Evolutionary conservation across 768 basidiomycete genomes (phyloP), one percentile per base, ranked within the genome.

Genomic region (Coprinopsis strossmayeri): DNA sequence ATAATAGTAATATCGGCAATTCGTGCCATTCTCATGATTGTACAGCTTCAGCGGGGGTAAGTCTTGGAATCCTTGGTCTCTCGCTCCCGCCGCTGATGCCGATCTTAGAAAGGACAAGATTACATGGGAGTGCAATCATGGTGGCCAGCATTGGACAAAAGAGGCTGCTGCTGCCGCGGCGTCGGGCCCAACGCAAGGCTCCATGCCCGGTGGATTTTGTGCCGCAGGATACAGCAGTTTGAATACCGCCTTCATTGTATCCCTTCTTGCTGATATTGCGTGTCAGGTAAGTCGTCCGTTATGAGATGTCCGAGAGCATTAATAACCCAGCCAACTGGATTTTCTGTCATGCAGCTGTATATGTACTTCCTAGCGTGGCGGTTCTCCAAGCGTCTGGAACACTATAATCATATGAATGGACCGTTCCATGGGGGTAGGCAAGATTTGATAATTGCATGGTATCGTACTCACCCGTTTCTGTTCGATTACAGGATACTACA

Each of bases 301-400:
- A 21, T 24, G 53, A 45, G 10, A 3, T 27, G 50, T 44, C 35
- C 47, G 21, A 40, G 60, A 58, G 32, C 49, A 52, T 25, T 25
- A 10, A 23, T 17, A 40, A 46, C 21, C 20, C 21, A 26, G 47
- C 57, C n/a, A n/a, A n/a, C n/a, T n/a, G n/a, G n/a, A n/a, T n/a
- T n/a, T n/a, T n/a, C n/a, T n/a, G 20, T 54, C 51, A 61, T 51
- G 55, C 55, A 86, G 85, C 59, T 83, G 44, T 87, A 87, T 72
- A 83, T 87, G 82, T 79, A 75, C 64, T 85, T 87, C 71, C 66
- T 86, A 64, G 72, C 70, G 58, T 89, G 84, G 85, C 73, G 84
- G 48, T 87, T 78, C 76, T 74, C 76, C 57, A 84, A 80, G 64
- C 71, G 81, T 56, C 64, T 86, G 63, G 79, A 82, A 64, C 77